Conservation (phyloP, 2,329 filamentous ascomycete species). For the Aspergillus awamori region DNA sequence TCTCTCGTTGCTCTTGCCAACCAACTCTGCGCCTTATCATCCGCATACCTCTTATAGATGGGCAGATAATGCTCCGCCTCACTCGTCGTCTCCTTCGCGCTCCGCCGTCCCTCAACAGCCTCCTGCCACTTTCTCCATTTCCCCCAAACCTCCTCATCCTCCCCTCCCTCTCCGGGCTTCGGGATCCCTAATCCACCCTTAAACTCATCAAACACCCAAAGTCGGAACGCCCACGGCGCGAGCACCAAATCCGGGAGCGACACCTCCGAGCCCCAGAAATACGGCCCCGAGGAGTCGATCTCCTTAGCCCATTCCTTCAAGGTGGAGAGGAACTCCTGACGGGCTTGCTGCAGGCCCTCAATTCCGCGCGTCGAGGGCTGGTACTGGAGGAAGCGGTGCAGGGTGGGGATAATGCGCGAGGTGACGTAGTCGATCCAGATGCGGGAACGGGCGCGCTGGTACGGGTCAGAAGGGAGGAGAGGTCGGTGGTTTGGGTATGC, state of each 20-base stretch:
- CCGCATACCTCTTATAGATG: slow-evolving; percentile 69
- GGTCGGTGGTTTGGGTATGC: slow-evolving; percentile 59
- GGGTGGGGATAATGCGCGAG: slow-evolving; percentile 67
- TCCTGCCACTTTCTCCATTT: slow-evolving; percentile 68
- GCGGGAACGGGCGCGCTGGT: slow-evolving; percentile 65
- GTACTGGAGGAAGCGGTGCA: slow-evolving; percentile 63
- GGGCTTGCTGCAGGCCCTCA: slow-evolving; percentile 53
- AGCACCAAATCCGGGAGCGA: slow-evolving; percentile 70
- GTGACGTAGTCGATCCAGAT: slow-evolving; percentile 77
- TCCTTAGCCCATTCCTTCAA: slow-evolving; percentile 64
- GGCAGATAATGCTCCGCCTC: slow-evolving; percentile 67
- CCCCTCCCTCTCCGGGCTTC: slow-evolving; percentile 49
- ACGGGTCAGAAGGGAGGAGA: slow-evolving; percentile 64
- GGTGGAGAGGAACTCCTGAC: slow-evolving; percentile 60
- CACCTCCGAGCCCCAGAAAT: slow-evolving; percentile 67
- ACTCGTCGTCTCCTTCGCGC: slow-evolving; percentile 69
- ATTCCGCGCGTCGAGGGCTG: slow-evolving; percentile 42
- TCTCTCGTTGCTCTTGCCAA: slow-evolving; percentile 65
- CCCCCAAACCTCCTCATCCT: slow-evolving; percentile 62
- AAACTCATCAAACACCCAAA: slow-evolving; percentile 76
- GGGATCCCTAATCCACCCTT: slow-evolving; percentile 63
- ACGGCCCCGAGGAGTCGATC: slow-evolving; percentile 66
- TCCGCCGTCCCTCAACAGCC: slow-evolving; percentile 62
- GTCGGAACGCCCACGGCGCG: slow-evolving; percentile 71
- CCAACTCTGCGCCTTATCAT: slow-evolving; percentile 65